Evolutionary conservation across 164 flowering plant species (phyloP), one percentile per base, ranked within the genome.

Genomic region (Dillenia turbinata): DNA sequence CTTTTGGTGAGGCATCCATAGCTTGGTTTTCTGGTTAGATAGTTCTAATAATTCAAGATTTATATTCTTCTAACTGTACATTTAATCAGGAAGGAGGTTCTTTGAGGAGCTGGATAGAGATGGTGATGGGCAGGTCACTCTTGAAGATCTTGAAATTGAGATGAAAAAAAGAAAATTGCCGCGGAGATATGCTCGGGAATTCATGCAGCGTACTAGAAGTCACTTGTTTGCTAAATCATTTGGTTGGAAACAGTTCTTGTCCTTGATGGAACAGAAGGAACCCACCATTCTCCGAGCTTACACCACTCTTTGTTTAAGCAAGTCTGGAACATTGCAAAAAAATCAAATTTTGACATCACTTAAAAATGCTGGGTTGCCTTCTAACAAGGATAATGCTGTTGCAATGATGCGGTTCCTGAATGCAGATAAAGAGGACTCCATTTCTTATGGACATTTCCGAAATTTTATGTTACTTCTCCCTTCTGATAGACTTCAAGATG

Each of bases 71-170:
- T 33, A 33, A 33, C 40, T 33, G 6, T 33, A 7, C 62, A 49
- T 71, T 61, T 59, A 63, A 75, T 47, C 81, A 94, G 99, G 99
- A 49, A 86, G 77, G 73, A 86, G 96, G 60, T 91, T 91, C 75
- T 94, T 94, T 77, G 93, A 87, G 69, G 99, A 94, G 78, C 74
- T 94, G 66, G 99, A 94, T 61, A 86, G 97, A 73, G 97, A 94
- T 76, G 94, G 97, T 52, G 99, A 94, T 81, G 99, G 99, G 48
- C 88, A 82, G 79, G 94, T 91, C 50, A 89, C 79, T 51, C 69
- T 94, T 52, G 97, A 94, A 74, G 99, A 94, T 82, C 92, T 94
- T 51, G 99, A 94, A 78, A 65, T 86, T 70, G 99, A 89, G 49
- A 83, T 94, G 90, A 79, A 86, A 69, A 88, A 73, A 75, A 85